phyloP scores from a whole-genome alignment of 192 early-diverging fungal genomes.

The Entrophospora sp. region DNA sequence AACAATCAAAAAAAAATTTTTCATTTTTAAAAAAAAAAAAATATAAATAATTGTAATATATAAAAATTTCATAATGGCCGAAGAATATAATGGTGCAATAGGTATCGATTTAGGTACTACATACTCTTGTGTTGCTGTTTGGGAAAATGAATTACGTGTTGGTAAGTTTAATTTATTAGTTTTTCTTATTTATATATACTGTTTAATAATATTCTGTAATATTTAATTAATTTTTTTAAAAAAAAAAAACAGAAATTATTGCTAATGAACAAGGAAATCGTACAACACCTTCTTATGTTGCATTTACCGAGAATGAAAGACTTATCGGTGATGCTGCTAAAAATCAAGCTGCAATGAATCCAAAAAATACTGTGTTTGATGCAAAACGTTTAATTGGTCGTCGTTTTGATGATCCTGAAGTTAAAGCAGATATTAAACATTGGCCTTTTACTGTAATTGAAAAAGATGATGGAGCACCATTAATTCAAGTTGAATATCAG shows the following conservation, averaged over 20 bases:
- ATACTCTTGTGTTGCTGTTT: slow-evolving; percentile 75
- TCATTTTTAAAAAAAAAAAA: too few species aligned
- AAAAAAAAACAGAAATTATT: slow-evolving; percentile 46
- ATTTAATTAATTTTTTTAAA: neutral
- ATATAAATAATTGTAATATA: too few species aligned
- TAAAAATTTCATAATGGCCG: slow-evolving; percentile 19
- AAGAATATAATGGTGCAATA: slow-evolving; percentile 48
- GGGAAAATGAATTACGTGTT: slow-evolving; percentile 44
- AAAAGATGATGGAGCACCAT: slow-evolving; percentile 56
- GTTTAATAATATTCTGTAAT: neutral
- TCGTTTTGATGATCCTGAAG: slow-evolving; percentile 72
- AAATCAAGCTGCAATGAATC: slow-evolving; percentile 85
- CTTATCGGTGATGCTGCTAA: slow-evolving; percentile 82
- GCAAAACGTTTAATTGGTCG: slow-evolving; percentile 87
- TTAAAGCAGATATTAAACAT: slow-evolving; percentile 73
- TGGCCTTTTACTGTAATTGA: slow-evolving; percentile 76
- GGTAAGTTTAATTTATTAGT: slow-evolving; percentile 13
- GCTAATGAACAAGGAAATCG: slow-evolving; percentile 86
- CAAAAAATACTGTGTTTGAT: too few species aligned
- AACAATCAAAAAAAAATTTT: too few species aligned
- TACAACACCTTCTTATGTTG: slow-evolving; percentile 79
- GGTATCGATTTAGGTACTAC: slow-evolving; percentile 92
- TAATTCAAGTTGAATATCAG: slow-evolving; percentile 73
- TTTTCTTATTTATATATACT: neutral
- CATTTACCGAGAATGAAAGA: slow-evolving; percentile 69